A percentile compares a stretch with the other conserved stretches of the same genome.
Evolutionary conservation across 2,329 filamentous ascomycete species (phyloP).

Genomic region (Phaeoacremonium minimum): DNA sequence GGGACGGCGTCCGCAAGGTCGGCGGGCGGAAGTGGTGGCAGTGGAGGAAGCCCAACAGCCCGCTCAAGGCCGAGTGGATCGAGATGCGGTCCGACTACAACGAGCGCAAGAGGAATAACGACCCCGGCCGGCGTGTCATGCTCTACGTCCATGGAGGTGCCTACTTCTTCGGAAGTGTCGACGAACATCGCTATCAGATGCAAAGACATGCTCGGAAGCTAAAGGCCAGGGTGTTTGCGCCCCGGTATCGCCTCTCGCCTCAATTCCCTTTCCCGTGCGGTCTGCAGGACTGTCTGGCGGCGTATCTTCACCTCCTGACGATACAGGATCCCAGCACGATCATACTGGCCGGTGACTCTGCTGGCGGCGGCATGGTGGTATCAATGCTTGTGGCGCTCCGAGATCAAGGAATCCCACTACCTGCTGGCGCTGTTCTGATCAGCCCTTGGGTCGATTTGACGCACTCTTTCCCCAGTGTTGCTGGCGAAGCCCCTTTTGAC

Average conservation of each 20-base stretch:
- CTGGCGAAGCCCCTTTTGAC: slow-evolving; percentile 66
- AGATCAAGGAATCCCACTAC: slow-evolving; percentile 77
- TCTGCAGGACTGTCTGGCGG: slow-evolving; percentile 81
- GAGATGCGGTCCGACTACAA: slow-evolving; percentile 85
- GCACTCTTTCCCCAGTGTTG: slow-evolving; percentile 91
- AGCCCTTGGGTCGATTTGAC: slow-evolving; percentile 96
- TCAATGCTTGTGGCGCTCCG: slow-evolving; percentile 75
- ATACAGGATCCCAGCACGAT: slow-evolving; percentile 77
- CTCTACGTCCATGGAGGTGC: slow-evolving; percentile 92
- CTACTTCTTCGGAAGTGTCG: slow-evolving; percentile 93
- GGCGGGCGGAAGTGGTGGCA: slow-evolving; percentile 88
- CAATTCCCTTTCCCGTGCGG: slow-evolving; percentile 96
- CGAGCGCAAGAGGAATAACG: slow-evolving; percentile 59
- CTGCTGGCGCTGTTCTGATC: slow-evolving; percentile 84
- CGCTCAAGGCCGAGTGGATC: slow-evolving; percentile 86
- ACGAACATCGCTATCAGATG: slow-evolving; percentile 97
- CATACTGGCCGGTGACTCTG: slow-evolving; percentile 85
- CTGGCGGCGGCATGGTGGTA: slow-evolving; percentile 85
- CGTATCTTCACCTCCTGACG: slow-evolving; percentile 78
- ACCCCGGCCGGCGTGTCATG: slow-evolving; percentile 71
- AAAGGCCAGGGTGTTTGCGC: slow-evolving; percentile 82
- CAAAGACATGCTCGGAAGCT: slow-evolving; percentile 93
- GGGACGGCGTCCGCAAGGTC: slow-evolving; percentile 67
- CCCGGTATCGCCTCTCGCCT: slow-evolving; percentile 81
- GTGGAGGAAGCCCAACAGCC: slow-evolving; percentile 63